These are phyloP conservation scores for Hibiscus syriacus DNA, from an alignment of 345 rosid species.

Conservation along the genomic window DNA sequence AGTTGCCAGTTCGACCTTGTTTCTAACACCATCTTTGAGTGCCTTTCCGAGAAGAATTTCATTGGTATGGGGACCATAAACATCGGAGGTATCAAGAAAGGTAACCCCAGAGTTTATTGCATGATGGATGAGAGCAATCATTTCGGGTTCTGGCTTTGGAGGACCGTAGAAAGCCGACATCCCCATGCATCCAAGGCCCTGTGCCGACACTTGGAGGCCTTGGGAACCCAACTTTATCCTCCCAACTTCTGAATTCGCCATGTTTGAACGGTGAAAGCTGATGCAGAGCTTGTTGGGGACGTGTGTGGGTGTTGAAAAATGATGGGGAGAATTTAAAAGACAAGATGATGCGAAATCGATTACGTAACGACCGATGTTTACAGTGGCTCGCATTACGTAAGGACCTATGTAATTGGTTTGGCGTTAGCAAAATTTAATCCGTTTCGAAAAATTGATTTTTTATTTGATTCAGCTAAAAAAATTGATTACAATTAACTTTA, in stretches of 20 bases:
- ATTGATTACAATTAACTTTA: too few species aligned
- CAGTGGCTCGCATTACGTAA: not conserved
- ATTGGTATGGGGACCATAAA: too few species aligned
- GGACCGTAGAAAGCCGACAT: conserved; percentile 45
- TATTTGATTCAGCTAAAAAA: too few species aligned
- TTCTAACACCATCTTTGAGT: too few species aligned
- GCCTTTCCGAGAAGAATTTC: too few species aligned
- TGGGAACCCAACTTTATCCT: conserved; percentile 44
- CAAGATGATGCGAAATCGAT: not conserved
- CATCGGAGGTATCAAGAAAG: too few species aligned
- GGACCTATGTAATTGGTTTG: too few species aligned
- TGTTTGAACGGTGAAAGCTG: not conserved
- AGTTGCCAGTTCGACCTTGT: too few species aligned
- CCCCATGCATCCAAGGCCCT: conserved; percentile 53
- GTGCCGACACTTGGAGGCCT: conserved; percentile 47
- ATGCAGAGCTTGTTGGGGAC: not conserved
- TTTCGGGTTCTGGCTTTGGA: conserved; percentile 39
- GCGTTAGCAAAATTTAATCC: too few species aligned
- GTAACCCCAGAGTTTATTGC: conserved; percentile 22
- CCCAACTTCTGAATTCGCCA: not conserved
- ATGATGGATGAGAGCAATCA: conserved; percentile 43
- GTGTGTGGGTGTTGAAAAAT: not conserved
- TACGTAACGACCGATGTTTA: not conserved
- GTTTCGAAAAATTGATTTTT: too few species aligned
- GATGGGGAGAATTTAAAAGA: not conserved